These are phyloP conservation scores for Leucogyrophana mollusca DNA, from an alignment of 768 basidiomycete species.

Conservation along the genomic window DNA sequence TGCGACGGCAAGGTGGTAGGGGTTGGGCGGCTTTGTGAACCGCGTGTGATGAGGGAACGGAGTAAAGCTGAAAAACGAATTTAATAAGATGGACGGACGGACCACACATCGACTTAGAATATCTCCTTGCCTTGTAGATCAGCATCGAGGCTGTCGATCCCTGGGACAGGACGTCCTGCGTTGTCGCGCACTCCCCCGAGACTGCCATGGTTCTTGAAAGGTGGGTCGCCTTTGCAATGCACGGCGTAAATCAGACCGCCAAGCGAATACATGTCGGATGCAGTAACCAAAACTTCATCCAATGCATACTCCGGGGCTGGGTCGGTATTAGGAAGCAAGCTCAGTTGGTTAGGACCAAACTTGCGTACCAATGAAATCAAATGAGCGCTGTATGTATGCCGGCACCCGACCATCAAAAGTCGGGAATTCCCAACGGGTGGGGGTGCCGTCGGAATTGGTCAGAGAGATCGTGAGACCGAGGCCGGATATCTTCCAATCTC, in stretches of 20 bases:
- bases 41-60: constrained; percentile 76
- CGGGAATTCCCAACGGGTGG: constrained; percentile 88
- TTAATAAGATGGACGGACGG: constrained; percentile 10
- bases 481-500: constrained; percentile 97
- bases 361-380: constrained; percentile 87
- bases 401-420: constrained; percentile 82
- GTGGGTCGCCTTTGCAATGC: constrained; percentile 83
- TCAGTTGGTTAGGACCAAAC: constrained; percentile 1
- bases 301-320: constrained; percentile 92
- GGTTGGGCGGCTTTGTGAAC: constrained; percentile 68
- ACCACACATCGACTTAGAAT: constrained; percentile 3
- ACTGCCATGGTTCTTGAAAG: constrained; percentile 83
- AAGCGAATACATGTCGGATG: constrained; percentile 92
- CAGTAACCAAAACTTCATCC: constrained; percentile 82
- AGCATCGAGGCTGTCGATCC: constrained; percentile 62
- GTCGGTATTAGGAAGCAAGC: background rate
- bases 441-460: constrained; percentile 60
- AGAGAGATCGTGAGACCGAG: constrained; percentile 85
- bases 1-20: constrained; percentile 80
- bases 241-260: constrained; percentile 91
- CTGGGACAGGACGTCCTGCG: constrained; percentile 58
- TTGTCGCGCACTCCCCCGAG: constrained; percentile 69
- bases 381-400: constrained; percentile 82
- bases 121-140: constrained; percentile 65
- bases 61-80: constrained; percentile 60